Evolutionary conservation across 2,329 filamentous ascomycete species (phyloP).

Genomic region (Cladosporium phlei): DNA sequence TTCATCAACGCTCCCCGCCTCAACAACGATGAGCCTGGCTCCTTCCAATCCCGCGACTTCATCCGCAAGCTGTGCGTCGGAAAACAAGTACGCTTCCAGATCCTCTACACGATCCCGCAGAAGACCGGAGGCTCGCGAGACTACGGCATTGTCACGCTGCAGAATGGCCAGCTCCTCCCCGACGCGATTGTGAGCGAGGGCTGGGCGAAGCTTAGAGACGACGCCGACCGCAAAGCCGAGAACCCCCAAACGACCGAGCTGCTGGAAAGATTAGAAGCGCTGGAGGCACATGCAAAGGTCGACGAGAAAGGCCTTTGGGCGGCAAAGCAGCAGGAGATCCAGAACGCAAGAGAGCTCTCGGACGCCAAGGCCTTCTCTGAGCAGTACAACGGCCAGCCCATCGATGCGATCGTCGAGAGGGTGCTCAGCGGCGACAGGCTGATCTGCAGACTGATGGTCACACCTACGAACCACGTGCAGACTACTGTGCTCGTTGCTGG

Average conservation of each 20-base stretch:
- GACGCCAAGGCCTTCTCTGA: constrained; percentile 72
- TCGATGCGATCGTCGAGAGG: constrained; percentile 79
- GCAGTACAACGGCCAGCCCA: constrained; percentile 75
- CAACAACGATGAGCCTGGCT: constrained; percentile 57
- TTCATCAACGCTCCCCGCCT: constrained; percentile 81
- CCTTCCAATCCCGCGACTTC: constrained; percentile 92
- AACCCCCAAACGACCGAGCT: constrained; percentile 65
- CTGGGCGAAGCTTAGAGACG: constrained; percentile 89
- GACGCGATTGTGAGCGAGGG: constrained; percentile 81
- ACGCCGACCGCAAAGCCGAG: constrained; percentile 87
- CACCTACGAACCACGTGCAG: constrained; percentile 79
- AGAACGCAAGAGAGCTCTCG: constrained; percentile 75
- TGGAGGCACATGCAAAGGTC: constrained; percentile 72
- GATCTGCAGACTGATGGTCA: constrained; percentile 73
- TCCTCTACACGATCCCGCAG: constrained; percentile 82
- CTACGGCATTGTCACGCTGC: constrained; percentile 75
- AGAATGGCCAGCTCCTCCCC: constrained; percentile 71
- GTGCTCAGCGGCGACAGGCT: constrained; percentile 88
- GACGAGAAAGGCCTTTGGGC: constrained; percentile 80
- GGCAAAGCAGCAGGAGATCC: constrained; percentile 60
- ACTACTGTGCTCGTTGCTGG: constrained; percentile 86
- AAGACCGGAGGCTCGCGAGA: constrained; percentile 58
- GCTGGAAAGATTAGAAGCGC: constrained; percentile 69
- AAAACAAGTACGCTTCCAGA: constrained; percentile 77
- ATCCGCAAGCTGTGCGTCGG: constrained; percentile 79